Evolutionary conservation across 306 rosid genomes (phyloP).

Genomic region (Cicer pinnatifidum): DNA sequence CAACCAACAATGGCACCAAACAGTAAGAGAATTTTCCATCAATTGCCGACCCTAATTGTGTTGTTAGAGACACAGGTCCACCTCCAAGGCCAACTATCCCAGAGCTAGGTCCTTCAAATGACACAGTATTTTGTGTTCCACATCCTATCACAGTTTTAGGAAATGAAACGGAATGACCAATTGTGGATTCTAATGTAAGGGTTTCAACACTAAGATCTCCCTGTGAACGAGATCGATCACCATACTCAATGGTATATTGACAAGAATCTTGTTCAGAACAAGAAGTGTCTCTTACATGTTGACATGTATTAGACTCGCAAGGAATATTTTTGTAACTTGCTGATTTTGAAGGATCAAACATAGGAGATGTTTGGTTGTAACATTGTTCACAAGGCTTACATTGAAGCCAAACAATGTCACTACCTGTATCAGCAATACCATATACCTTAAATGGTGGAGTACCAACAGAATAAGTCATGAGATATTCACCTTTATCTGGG

Average conservation of each 20-base stretch:
- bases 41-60: conserved; percentile 47
- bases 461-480: conserved; percentile 53
- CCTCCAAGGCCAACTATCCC: conserved; percentile 66
- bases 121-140: background rate
- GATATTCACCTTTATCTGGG: conserved; percentile 47
- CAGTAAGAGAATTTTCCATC: conserved; percentile 63
- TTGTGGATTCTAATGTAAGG: conserved; percentile 50
- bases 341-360: conserved; percentile 55
- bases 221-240: conserved; percentile 37
- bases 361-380: conserved; percentile 48
- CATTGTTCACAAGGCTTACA: conserved; percentile 58
- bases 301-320: background rate
- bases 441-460: conserved; percentile 52
- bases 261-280: conserved; percentile 35
- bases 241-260: conserved; percentile 35
- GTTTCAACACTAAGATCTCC: conserved; percentile 55
- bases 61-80: conserved; percentile 45
- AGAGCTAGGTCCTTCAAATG: background rate
- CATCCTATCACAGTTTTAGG: conserved; percentile 56
- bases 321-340: conserved; percentile 33
- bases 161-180: conserved; percentile 32
- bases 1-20: conserved; percentile 35
- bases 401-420: conserved; percentile 61
- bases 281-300: background rate
- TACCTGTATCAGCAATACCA: conserved; percentile 62